A percentile compares a stretch with the other conserved stretches of the same genome.
These are phyloP conservation scores for Isabelozyma heimii DNA, from an alignment of 805 yeast species.

Conservation along the genomic window DNA sequence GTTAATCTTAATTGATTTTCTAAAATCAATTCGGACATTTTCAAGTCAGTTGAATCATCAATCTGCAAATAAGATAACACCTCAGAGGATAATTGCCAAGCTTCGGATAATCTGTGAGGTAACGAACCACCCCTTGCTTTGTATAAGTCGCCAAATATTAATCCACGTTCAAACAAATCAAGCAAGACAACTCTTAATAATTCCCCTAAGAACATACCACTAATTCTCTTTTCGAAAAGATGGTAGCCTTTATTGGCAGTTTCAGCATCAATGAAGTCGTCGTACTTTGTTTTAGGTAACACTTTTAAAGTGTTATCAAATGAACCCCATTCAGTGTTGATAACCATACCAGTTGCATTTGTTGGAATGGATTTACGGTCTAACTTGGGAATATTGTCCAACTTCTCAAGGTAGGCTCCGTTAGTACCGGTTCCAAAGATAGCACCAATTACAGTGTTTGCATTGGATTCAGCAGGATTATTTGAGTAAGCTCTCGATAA, in stretches of 20 bases:
- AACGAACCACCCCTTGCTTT: slow-evolving; percentile 38
- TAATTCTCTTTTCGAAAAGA: slow-evolving; percentile 87
- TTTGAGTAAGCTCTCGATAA: slow-evolving; percentile 83
- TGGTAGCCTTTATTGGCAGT: slow-evolving; percentile 87
- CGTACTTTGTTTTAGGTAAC: slow-evolving; percentile 79
- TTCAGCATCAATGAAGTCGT: slow-evolving; percentile 61
- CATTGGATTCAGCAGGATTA: slow-evolving; percentile 55
- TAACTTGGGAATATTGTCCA: slow-evolving; percentile 72
- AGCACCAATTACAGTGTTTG: slow-evolving; percentile 81
- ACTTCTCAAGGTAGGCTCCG: slow-evolving; percentile 85
- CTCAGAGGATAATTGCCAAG: slow-evolving; percentile 79
- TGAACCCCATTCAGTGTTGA: slow-evolving; percentile 98
- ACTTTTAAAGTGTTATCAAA: slow-evolving; percentile 79
- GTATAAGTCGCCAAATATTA: slow-evolving; percentile 56
- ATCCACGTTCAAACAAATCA: slow-evolving; percentile 60
- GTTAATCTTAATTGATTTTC: slow-evolving; percentile 67
- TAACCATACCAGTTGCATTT: slow-evolving; percentile 70
- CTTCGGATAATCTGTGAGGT: slow-evolving; percentile 66
- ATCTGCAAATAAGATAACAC: slow-evolving; percentile 83
- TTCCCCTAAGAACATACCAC: slow-evolving; percentile 94
- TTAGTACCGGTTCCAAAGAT: slow-evolving; percentile 98
- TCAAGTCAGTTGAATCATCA: slow-evolving; percentile 73
- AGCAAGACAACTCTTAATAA: slow-evolving; percentile 69
- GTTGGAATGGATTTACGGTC: slow-evolving; percentile 35
- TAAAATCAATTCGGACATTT: slow-evolving; percentile 66